Evolutionary conservation across 148 eudicot genomes (phyloP), one percentile per base, ranked within the genome.

Genomic region (Rhododendron kiyosumense): DNA sequence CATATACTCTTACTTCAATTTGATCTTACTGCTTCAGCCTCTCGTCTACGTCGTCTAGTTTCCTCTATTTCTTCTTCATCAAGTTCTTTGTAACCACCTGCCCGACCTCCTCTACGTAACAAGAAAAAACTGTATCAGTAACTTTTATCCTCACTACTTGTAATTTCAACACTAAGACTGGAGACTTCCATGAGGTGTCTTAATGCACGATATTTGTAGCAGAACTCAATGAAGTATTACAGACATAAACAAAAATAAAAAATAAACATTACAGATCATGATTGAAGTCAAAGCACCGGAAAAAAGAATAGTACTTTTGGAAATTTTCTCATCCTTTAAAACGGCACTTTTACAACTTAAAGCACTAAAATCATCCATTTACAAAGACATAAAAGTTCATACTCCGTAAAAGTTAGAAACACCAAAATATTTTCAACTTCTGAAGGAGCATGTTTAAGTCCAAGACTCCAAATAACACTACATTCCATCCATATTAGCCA

Each of bases 31-130:
- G 92, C 93, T 91, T 94, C 99, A 82, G 98, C 98, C 86, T 95
- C 99, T 82, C 95, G 92, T 34, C 99, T 88, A 7, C 98, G 94
- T 30, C 98, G 86, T 88, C 91, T 96, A 65, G 95, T 93, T 92
- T 96, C 99, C 88, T 95, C 99, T 81, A 96, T 81, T 90, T 96
- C 99, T 89, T 95, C 92, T 88, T 96, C 98, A 84, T 96, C 99
- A 78, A 96, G 96, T 91, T 95, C 99, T 90, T 96, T 96, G 91
- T 96, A 96, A 84, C 99, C 99, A 87, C 99, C 99, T 75, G 90
- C 99, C 76, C 99, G 97, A 8, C 99, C 98, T 90, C 99, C 99
- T 92, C 99, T 96, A 86, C 15, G 49, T 61, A 84, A 69, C 86
- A 83, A 38, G 59, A 24, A 87, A 82, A 34, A 36, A 36, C 48